A percentile compares a stretch with the other conserved stretches of the same genome.
These are phyloP conservation scores for Paramecium biaurelia DNA, from an alignment of 73 alveolate species.

Conservation along the genomic window DNA sequence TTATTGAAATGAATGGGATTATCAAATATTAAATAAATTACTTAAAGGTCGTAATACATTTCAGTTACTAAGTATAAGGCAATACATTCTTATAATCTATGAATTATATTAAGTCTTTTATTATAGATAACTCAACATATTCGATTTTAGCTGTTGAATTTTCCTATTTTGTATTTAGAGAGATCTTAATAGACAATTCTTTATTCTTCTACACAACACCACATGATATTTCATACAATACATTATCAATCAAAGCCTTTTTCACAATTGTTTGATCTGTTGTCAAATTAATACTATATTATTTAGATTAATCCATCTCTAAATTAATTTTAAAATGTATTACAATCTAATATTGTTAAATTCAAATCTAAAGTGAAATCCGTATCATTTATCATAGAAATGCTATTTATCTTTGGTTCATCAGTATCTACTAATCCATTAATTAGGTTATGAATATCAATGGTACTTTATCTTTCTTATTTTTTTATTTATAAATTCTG, in stretches of 20 bases:
- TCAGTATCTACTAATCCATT: not conserved
- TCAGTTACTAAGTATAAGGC: slow-evolving; percentile 13
- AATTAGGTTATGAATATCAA: slow-evolving; percentile 21
- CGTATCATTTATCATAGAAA: slow-evolving; percentile 45
- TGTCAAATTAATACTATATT: slow-evolving; percentile 7
- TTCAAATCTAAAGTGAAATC: slow-evolving; percentile 21
- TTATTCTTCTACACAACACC: slow-evolving; percentile 2
- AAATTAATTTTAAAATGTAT: not conserved
- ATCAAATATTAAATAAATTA: not conserved
- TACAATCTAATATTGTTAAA: slow-evolving; percentile 47
- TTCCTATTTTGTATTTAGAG: not conserved
- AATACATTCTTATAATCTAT: slow-evolving; percentile 13
- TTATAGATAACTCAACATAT: slow-evolving; percentile 9
- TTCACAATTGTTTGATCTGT: slow-evolving; percentile 28
- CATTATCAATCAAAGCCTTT: not conserved
- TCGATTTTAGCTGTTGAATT: not conserved
- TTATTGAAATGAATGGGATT: slow-evolving; percentile 12
- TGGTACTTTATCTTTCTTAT: not conserved
- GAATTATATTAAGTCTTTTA: slow-evolving; percentile 3
- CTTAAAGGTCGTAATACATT: slow-evolving; percentile 5
- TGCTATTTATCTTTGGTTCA: slow-evolving; percentile 3
- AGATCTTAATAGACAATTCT: not conserved
- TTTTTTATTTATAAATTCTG: not conserved
- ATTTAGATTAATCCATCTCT: slow-evolving; percentile 12
- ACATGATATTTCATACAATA: not conserved